phyloP scores from a whole-genome alignment of 129 eudicot species.

The Pseudognaphalium luteoalbum region DNA sequence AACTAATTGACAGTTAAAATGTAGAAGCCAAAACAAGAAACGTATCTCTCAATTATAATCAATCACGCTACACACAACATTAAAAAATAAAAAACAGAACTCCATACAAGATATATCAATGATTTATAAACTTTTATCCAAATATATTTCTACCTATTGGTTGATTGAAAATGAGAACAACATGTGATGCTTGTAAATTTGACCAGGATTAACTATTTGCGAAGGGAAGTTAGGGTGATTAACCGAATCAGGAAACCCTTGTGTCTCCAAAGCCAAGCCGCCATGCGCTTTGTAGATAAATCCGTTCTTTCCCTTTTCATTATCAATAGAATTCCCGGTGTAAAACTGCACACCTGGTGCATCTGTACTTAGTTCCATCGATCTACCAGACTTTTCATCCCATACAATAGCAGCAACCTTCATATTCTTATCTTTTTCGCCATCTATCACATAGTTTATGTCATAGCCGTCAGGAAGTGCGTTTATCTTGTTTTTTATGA shows the following conservation, averaged over 20 bases:
- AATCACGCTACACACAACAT: not conserved
- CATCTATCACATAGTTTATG: constrained; percentile 67
- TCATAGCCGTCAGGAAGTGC: constrained; percentile 60
- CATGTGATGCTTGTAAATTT: constrained; percentile 62
- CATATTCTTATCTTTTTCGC: constrained; percentile 37
- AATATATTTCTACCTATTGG: constrained; percentile 6
- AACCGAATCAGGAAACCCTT: constrained; percentile 87
- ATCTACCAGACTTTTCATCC: constrained; percentile 54
- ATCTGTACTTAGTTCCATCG: constrained; percentile 55
- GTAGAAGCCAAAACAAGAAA: constrained; percentile 9
- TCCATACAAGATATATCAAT: not conserved
- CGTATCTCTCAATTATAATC: not conserved
- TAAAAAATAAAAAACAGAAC: not conserved
- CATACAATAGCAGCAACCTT: constrained; percentile 58
- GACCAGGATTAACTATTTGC: constrained; percentile 60
- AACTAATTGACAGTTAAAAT: too few species aligned
- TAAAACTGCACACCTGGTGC: constrained; percentile 81
- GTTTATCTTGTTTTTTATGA: constrained; percentile 54
- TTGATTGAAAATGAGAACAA: constrained; percentile 47
- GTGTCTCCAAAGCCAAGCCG: constrained; percentile 88
- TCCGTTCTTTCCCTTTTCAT: constrained; percentile 76
- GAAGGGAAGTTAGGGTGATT: constrained; percentile 87
- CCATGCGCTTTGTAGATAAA: constrained; percentile 57
- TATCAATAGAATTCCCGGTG: constrained; percentile 49
- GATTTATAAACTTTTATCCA: not conserved